Base-by-base conservation (phyloP, 2,329 filamentous ascomycete species). In the Verticillium longisporum region DNA sequence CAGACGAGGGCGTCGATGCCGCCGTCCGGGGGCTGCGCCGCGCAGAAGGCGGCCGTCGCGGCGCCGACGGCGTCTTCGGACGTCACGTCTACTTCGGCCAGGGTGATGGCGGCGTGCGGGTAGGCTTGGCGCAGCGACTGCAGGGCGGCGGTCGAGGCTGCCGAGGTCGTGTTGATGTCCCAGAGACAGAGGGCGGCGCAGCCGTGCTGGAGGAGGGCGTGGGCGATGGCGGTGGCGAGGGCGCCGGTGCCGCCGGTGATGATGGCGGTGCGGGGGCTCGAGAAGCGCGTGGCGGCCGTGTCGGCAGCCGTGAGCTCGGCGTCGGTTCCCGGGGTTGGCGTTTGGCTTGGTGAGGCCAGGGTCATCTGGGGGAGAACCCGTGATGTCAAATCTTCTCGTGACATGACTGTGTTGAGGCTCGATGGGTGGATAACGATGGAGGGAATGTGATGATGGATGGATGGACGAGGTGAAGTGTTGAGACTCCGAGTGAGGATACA, bases 131-230 rank as follows among this genome's bases (percentile, higher is more conserved):
- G 73, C 0, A 91, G 77, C 1, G 67, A 61, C 1, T 75, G 66
- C 57, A 88, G 77, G 18, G 55, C 34, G 14, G 50, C 37, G 5
- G 26, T 36, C 5, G 63, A 62, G 5, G 74, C 69, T 1, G 79
- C 72, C 36, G 73, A 72, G 2, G 79, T 75, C 4, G 74, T 68
- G 66, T 81, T 75, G 13, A 87, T 68, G 69, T 90, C 88, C 68
- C 88, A 83, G 34, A 91, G 78, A 53, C 79, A 79, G 11, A 90
- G 74, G 2, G 83, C 84, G 0, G 75, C 70, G 1, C 85, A 75
- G 7, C 88, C 88, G 68, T 91, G 88, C 71, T 91, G 87, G 41
- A 91, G 84, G 21, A 91, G 79, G 1, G 88, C 88, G 56, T 90
- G 84, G 18, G 90, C 78, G 3, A 87, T 88, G 60, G 79, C 77